Percentiles rank a stretch among this genome's conserved stretches.
phyloP scores from a whole-genome alignment of 345 rosid species.

The Raphanus raphanistrum region DNA sequence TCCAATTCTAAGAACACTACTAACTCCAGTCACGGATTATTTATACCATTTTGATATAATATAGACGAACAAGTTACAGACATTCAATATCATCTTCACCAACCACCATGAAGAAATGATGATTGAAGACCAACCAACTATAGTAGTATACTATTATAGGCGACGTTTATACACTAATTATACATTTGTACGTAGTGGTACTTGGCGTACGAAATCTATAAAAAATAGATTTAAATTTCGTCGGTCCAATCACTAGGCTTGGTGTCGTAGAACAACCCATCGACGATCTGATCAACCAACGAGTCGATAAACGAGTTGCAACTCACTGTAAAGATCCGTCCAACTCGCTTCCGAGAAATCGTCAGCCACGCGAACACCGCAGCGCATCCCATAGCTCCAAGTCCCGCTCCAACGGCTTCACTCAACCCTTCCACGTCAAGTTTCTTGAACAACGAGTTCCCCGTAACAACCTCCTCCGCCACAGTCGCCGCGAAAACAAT shows the following conservation, averaged over 20 bases:
- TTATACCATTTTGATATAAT: neutral
- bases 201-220: neutral
- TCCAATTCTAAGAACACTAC: neutral
- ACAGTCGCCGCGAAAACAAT: constrained; percentile 81
- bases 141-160: neutral
- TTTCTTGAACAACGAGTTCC: constrained; percentile 76
- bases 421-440: constrained; percentile 73
- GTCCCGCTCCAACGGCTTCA: constrained; percentile 64
- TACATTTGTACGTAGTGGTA: constrained; percentile 1
- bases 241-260: constrained; percentile 70
- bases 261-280: constrained; percentile 82
- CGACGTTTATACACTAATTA: constrained; percentile 7
- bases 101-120: constrained; percentile 23
- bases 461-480: constrained; percentile 66
- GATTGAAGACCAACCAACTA: constrained; percentile 2
- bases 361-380: constrained; percentile 81
- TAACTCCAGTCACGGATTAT: neutral
- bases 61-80: constrained; percentile 23
- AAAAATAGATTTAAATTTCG: constrained; percentile 39
- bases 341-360: constrained; percentile 71
- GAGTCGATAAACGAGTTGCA: constrained; percentile 85
- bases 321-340: constrained; percentile 61
- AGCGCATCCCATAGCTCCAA: constrained; percentile 67
- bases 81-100: constrained; percentile 31
- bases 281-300: constrained; percentile 78